A percentile compares a stretch with the other conserved stretches of the same genome.
Conservation (phyloP, 108 stramenopile species). For the Cyclotella cryptica region DNA sequence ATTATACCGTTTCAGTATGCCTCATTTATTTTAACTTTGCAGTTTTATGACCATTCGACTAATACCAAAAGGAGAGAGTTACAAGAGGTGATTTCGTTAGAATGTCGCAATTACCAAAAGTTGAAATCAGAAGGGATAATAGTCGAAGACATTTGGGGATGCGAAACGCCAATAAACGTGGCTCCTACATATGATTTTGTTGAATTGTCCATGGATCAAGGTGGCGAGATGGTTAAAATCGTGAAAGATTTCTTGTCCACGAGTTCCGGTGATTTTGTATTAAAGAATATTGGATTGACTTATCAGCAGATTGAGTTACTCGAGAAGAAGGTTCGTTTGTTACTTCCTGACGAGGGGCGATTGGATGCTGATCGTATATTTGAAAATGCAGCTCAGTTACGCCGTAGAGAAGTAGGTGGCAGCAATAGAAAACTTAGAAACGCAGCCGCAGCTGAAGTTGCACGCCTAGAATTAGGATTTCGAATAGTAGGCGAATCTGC, state of each 20-base stretch:
- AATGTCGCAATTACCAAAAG: constrained; percentile 39
- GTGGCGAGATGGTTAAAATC: constrained; percentile 6
- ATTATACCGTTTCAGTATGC: constrained; percentile 39
- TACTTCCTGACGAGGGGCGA: neutral
- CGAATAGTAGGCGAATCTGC: constrained; percentile 21
- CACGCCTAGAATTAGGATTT: constrained; percentile 25
- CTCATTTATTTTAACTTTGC: constrained; percentile 23
- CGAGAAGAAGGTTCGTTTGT: neutral
- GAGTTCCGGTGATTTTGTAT: constrained; percentile 2
- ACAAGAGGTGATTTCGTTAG: constrained; percentile 9
- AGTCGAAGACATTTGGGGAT: constrained; percentile 41
- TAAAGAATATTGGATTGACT: constrained; percentile 22
- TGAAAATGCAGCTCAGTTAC: neutral
- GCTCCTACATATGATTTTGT: constrained; percentile 15
- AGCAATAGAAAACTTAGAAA: constrained; percentile 15
- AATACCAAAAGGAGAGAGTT: neutral
- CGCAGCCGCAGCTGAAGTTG: constrained; percentile 9
- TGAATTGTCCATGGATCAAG: constrained; percentile 22
- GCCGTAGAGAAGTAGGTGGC: too few relatives aligned
- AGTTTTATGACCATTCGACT: constrained; percentile 21
- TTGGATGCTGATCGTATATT: too few relatives aligned
- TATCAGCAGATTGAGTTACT: constrained; percentile 13
- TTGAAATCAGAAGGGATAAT: constrained; percentile 27
- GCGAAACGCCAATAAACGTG: constrained; percentile 9
- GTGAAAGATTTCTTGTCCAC: constrained; percentile 4